Base-by-base conservation (phyloP, 2,329 filamentous ascomycete genomes). In the Teratosphaeriaceae sp. region DNA sequence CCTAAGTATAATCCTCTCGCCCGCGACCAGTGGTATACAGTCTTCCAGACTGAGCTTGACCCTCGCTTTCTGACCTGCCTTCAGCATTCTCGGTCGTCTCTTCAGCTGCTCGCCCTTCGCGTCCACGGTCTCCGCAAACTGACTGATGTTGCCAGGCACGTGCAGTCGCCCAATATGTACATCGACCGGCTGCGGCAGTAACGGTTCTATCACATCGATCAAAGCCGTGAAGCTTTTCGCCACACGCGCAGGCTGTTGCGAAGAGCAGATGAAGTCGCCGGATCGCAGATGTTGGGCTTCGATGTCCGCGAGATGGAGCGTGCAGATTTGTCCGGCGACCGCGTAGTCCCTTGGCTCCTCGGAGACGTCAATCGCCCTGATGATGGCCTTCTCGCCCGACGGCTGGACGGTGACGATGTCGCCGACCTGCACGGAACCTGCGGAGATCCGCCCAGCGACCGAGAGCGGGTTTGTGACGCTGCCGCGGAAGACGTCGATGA, bases 101-200 rank as follows among this genome's bases (percentile, higher is more conserved):
- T 89, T 94, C 31, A 81, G 60, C 1, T 84, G 69, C n/a, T 76
- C 73, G 0, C 88, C 90, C 1, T 78, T 86, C 7, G 74, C 73
- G 63, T 96, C 86, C 33, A 97, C 65, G 2, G 81, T 73, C 0
- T 84, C 85, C 7, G 84, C 67, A 50, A 97, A 73, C 48, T 79
- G 76, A 40, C 75, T 73, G 30, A 98, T 84, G 37, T 78, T 77
- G 0, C 85, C 92, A 0, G 86, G 75, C 0, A 82, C 80, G 62
- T 95, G 85, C 39, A 97, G 67, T 7, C 88, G 76, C 0, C 92
- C 92, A 16, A 88, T 74, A 62, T 96, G 89, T 7, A 98, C 80
- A 57, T 97, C 90, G 8, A 97, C 79, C 19, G 80, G 79, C 79
- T 90, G 92, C 0, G 90, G 90, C 66, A 89, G 83, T 13, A 98